Evolutionary conservation across 2,329 filamentous ascomycete species (phyloP).

Genomic region (Pyrenochaeta sp.): DNA sequence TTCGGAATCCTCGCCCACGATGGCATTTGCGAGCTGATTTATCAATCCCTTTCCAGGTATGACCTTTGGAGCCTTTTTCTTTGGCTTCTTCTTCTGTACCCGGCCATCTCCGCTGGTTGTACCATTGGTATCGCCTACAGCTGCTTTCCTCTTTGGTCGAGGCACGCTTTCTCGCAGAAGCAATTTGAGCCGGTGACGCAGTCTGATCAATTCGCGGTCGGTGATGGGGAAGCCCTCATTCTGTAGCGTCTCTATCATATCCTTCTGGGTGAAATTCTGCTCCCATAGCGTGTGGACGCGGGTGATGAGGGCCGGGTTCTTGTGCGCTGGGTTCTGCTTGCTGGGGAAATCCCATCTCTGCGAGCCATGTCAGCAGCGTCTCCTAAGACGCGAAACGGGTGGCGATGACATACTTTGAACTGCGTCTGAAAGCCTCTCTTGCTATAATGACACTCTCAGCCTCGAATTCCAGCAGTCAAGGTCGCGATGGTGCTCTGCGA

Average conservation of each 20-base stretch:
- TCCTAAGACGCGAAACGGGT: background rate
- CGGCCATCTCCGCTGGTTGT: slow-evolving; percentile 18
- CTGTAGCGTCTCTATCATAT: slow-evolving; percentile 75
- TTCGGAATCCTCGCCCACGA: slow-evolving; percentile 29
- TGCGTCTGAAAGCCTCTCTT: slow-evolving; percentile 79
- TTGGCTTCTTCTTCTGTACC: slow-evolving; percentile 18
- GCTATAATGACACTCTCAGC: slow-evolving; percentile 52
- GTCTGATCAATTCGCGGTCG: slow-evolving; percentile 72
- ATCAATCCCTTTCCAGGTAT: slow-evolving; percentile 27
- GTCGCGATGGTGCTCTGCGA: slow-evolving; percentile 5
- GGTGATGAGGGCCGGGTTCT: slow-evolving; percentile 70
- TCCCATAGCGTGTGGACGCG: slow-evolving; percentile 82
- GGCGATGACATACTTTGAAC: slow-evolving; percentile 61
- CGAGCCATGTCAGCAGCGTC: slow-evolving; percentile 12
- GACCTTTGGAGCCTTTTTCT: slow-evolving; percentile 20
- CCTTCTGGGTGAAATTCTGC: slow-evolving; percentile 72
- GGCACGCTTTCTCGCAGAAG: slow-evolving; percentile 61
- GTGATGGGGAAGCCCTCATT: slow-evolving; percentile 78
- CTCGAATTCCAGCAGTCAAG: too few species aligned
- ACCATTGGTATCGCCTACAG: too few species aligned
- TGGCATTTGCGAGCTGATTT: slow-evolving; percentile 37
- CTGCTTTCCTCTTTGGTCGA: slow-evolving; percentile 61
- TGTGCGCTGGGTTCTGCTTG: slow-evolving; percentile 75
- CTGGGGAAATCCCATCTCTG: slow-evolving; percentile 77
- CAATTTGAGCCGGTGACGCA: slow-evolving; percentile 74